Conservation (phyloP, 768 basidiomycete genomes). For the Lentinus brumalis region DNA sequence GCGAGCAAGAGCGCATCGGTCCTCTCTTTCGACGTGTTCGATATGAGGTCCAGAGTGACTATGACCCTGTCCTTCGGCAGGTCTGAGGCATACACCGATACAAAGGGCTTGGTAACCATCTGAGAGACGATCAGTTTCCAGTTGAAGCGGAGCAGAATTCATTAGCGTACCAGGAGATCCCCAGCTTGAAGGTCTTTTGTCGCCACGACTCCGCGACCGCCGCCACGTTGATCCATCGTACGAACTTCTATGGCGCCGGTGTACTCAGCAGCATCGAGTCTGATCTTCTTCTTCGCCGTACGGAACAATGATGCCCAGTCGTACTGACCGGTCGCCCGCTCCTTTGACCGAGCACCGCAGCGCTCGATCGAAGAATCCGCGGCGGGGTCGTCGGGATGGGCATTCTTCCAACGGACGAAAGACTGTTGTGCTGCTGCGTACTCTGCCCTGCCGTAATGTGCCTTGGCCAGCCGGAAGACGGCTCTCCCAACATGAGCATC, state of each 20-base stretch:
- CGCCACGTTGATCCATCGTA: constrained; percentile 19
- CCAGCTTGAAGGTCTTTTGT: constrained; percentile 26
- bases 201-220: constrained; percentile 31
- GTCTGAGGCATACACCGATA: constrained; percentile 19
- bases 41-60: constrained; percentile 11
- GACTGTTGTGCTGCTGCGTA: constrained; percentile 17
- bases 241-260: constrained; percentile 23
- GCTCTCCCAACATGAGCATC: constrained; percentile 24
- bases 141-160: not conserved
- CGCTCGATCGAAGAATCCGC: constrained; percentile 19
- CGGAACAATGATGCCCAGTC: constrained; percentile 29
- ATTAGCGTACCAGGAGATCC: constrained; percentile 28
- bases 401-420: constrained; percentile 13
- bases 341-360: constrained; percentile 22
- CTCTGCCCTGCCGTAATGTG: constrained; percentile 27
- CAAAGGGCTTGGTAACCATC: constrained; percentile 33
- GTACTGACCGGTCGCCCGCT: constrained; percentile 26
- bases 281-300: constrained; percentile 4
- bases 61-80: constrained; percentile 1
- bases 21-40: constrained; percentile 3
- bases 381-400: constrained; percentile 9
- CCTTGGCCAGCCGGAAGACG: constrained; percentile 24
- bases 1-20: constrained; percentile 14
- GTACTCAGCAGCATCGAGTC: constrained; percentile 30
- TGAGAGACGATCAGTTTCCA: not conserved